Evolutionary conservation across 345 rosid genomes (phyloP).

Genomic region (Pistacia integerrima): DNA sequence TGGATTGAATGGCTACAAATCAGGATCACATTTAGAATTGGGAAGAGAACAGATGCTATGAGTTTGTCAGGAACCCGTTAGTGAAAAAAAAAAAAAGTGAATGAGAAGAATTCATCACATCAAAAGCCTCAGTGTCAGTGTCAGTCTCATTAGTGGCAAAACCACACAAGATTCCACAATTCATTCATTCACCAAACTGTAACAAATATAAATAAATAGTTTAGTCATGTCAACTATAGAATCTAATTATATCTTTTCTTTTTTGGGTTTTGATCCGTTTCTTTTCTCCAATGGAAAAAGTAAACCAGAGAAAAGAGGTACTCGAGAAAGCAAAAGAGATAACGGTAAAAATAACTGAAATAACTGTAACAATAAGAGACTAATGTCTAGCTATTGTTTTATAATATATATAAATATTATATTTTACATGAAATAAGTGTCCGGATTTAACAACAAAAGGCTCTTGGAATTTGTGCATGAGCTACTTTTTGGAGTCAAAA

Average conservation of each 20-base stretch:
- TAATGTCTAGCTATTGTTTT: not conserved
- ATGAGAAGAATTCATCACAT: constrained; percentile 16
- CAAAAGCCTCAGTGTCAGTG: not conserved
- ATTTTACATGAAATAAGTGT: constrained; percentile 3
- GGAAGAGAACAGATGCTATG: not conserved
- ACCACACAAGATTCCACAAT: constrained; percentile 33
- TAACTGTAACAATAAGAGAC: constrained; percentile 30
- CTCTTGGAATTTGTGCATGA: constrained; percentile 39
- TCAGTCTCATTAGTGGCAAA: constrained; percentile 24
- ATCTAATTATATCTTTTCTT: no score
- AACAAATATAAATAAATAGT: constrained; percentile 13
- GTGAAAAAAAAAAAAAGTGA: not conserved
- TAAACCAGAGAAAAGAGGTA: not conserved
- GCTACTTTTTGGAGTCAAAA: constrained; percentile 31
- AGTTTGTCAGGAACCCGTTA: not conserved
- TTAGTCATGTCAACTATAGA: constrained; percentile 33
- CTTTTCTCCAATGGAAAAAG: not conserved
- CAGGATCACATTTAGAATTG: not conserved
- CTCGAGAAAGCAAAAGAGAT: not conserved
- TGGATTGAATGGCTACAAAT: not conserved
- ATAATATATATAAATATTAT: not conserved
- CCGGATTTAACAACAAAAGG: constrained; percentile 16
- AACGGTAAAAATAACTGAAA: constrained; percentile 33
- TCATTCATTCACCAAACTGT: not conserved
- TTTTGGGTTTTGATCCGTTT: not conserved